phyloP scores from a whole-genome alignment of 306 rosid species.

The Citrullus colocynthis region DNA sequence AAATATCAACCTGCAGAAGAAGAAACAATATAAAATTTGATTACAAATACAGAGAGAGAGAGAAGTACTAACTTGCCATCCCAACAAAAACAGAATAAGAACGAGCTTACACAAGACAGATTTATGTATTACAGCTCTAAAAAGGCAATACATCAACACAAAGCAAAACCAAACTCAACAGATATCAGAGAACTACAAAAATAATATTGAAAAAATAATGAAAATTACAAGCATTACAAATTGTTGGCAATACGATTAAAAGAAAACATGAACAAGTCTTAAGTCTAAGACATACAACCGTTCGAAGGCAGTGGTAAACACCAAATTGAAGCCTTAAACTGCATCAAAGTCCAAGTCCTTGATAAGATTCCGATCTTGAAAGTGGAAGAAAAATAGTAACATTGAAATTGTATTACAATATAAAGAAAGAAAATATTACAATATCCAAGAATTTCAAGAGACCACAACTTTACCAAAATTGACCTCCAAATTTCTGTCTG shows the following conservation, averaged over 20 bases:
- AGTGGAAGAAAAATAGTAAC: background rate
- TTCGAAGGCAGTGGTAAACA: background rate
- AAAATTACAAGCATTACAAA: background rate
- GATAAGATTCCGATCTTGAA: background rate
- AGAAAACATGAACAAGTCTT: background rate
- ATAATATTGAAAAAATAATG: background rate
- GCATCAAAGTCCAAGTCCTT: background rate
- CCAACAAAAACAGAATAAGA: background rate
- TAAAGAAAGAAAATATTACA: background rate
- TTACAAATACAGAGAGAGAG: background rate
- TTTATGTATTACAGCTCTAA: background rate
- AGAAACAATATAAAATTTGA: conserved; percentile 8
- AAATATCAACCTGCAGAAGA: conserved; percentile 81
- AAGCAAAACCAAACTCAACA: background rate
- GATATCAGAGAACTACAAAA: background rate
- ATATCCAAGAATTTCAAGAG: background rate
- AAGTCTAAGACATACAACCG: background rate
- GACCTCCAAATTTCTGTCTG: background rate
- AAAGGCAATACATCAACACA: background rate
- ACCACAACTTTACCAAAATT: background rate
- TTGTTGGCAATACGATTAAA: background rate
- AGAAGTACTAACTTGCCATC: background rate
- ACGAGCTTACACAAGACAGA: background rate
- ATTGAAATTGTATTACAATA: background rate
- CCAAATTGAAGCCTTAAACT: background rate